Evolutionary conservation across 2,329 filamentous ascomycete species (phyloP).

Genomic region (Escovopsis sp.): DNA sequence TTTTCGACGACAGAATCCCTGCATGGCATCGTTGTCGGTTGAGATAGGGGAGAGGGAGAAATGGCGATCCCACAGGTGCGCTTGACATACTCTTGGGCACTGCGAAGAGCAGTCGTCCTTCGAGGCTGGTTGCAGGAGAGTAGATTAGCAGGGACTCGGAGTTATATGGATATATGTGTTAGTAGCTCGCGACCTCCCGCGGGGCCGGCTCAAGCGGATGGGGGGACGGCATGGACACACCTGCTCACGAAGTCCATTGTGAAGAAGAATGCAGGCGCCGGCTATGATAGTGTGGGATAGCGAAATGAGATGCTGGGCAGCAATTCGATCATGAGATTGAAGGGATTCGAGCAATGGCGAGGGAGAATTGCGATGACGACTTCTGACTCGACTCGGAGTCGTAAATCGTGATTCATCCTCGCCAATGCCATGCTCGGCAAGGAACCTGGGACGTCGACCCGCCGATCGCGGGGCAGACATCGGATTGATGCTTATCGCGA

Average conservation of each 20-base stretch:
- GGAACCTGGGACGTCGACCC: no score
- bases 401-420: neutral
- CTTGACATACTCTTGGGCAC: constrained; percentile 82
- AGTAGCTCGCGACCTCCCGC: no score
- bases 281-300: neutral
- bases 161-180: neutral
- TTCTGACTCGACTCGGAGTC: no score
- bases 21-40: no score
- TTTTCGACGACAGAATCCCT: no score
- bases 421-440: neutral
- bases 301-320: no score
- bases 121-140: constrained; percentile 49
- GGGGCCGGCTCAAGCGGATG: no score
- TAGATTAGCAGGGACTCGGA: no score
- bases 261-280: neutral
- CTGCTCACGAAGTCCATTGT: constrained; percentile 39
- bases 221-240: constrained; percentile 19
- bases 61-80: neutral
- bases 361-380: no score
- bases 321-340: no score
- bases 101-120: constrained; percentile 85
- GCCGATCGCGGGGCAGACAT: constrained; percentile 2
- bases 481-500: neutral
- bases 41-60: no score
- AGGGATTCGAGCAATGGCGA: no score